These are phyloP conservation scores for Aspergillus uvarum DNA, from an alignment of 2,329 filamentous ascomycete species.

Conservation along the genomic window DNA sequence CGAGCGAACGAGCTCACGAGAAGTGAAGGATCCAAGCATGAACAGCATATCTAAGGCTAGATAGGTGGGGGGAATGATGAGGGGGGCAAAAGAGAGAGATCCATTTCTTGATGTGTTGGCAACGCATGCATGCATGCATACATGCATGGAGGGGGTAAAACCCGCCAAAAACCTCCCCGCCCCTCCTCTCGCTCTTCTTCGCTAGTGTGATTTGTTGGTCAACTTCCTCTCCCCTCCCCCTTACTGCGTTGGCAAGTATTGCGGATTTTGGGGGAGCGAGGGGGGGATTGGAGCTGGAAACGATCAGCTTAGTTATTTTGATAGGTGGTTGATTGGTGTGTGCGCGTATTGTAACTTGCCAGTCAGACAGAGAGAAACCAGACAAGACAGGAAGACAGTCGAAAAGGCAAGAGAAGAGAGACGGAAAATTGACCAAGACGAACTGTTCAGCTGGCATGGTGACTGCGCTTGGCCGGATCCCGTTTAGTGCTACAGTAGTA, in stretches of 20 bases:
- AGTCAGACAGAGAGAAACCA: background rate
- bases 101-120: slow-evolving; percentile 24
- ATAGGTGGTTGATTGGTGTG: background rate
- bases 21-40: background rate
- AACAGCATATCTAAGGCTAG: background rate
- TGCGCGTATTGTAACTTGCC: background rate
- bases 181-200: background rate
- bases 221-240: slow-evolving; percentile 27
- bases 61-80: background rate
- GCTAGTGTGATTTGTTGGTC: slow-evolving; percentile 28
- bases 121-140: slow-evolving; percentile 39
- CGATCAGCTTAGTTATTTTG: background rate
- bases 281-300: background rate
- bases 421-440: background rate
- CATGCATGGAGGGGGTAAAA: background rate
- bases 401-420: background rate
- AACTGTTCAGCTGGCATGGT: background rate
- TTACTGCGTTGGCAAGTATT: slow-evolving; percentile 14
- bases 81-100: background rate
- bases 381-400: background rate
- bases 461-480: background rate
- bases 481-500: background rate
- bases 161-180: background rate
- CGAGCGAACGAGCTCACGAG: background rate
- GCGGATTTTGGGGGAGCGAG: background rate